Conservation (phyloP, 345 rosid species). For the Balakata baccata region DNA sequence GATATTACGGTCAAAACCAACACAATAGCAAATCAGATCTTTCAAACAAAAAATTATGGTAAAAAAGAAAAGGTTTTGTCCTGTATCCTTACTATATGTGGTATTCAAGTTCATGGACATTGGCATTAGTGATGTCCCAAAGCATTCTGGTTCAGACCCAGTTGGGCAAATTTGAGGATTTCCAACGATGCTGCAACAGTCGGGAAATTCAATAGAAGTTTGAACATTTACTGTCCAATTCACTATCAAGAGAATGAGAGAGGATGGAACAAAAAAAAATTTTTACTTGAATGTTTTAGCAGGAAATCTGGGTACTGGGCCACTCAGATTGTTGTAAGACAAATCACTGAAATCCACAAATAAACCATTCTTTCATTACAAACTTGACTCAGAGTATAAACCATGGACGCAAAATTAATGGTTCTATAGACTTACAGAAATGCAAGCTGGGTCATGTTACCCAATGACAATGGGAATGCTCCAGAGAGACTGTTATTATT, state of each 20-base stretch:
- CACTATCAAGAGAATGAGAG: conserved; percentile 13
- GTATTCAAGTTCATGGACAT: conserved; percentile 93
- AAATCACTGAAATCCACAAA: conserved; percentile 57
- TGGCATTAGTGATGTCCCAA: conserved; percentile 73
- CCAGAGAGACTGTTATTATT: conserved; percentile 88
- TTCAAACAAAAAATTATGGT: not conserved
- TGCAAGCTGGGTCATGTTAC: conserved; percentile 83
- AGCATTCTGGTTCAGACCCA: conserved; percentile 87
- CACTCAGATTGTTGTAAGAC: conserved; percentile 88
- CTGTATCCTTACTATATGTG: conserved; percentile 51
- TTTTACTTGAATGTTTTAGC: conserved; percentile 87
- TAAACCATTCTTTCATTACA: conserved; percentile 1
- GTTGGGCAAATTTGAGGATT: conserved; percentile 86
- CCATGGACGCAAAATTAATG: conserved; percentile 7
- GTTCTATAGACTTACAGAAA: conserved; percentile 59
- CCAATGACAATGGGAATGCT: conserved; percentile 58
- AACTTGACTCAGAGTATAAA: not conserved
- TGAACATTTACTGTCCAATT: conserved; percentile 3
- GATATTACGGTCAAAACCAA: conserved; percentile 17
- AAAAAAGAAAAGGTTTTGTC: not conserved
- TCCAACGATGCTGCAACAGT: conserved; percentile 67
- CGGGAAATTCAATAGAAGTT: conserved; percentile 6
- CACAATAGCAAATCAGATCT: not conserved
- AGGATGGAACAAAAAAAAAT: conserved; percentile 15
- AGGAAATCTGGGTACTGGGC: conserved; percentile 79